Evolutionary conservation across 2,329 filamentous ascomycete genomes (phyloP), one percentile per base, ranked within the genome.

Genomic region (Apiospora pterosperma): DNA sequence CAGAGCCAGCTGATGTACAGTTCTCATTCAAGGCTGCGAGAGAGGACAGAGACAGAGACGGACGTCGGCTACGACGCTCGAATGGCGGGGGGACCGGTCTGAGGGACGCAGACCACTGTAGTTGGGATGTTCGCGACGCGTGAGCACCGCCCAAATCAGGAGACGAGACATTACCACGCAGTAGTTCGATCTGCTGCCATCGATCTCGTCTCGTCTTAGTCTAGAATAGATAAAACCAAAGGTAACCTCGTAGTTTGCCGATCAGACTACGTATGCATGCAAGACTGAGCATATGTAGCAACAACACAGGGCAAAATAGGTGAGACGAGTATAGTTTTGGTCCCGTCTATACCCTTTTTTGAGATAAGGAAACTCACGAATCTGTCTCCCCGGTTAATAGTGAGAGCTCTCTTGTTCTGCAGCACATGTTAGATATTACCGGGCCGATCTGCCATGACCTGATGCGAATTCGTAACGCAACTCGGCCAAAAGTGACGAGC

Each of bases 371-470:
- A 55, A 31, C 28, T 34, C 16, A 25, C 28, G 19, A 41, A 34
- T 55, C 28, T 55, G 34, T n/a, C 48, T 34, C 48, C 31, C 48
- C 48, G 48, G 48, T 34, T 31, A 19, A 55, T 55, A 19, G 12
- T 28, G 19, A n/a, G 48, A 34, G 48, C 48, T 10, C 8, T 34
- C 48, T 19, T 55, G 19, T 10, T 5, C 25, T 55, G 48, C 11
- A 34, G 48, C n/a, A n/a, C n/a, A n/a, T n/a, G 8, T n/a, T 41
- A 41, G 38, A 12, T n/a, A 31, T 31, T 55, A 28, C 48, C 48
- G 48, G 48, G 48, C 48, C 48, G 48, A 55, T 55, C 48, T 55
- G 48, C 48, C 48, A 55, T 55, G 48, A 55, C 48, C 48, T 55
- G 48, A 55, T 55, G 34, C 48, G 11, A 34, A 55, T 55, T 55